Evolutionary conservation across 2,329 filamentous ascomycete species (phyloP).

Genomic region (Ophiostoma novo-ulmi): DNA sequence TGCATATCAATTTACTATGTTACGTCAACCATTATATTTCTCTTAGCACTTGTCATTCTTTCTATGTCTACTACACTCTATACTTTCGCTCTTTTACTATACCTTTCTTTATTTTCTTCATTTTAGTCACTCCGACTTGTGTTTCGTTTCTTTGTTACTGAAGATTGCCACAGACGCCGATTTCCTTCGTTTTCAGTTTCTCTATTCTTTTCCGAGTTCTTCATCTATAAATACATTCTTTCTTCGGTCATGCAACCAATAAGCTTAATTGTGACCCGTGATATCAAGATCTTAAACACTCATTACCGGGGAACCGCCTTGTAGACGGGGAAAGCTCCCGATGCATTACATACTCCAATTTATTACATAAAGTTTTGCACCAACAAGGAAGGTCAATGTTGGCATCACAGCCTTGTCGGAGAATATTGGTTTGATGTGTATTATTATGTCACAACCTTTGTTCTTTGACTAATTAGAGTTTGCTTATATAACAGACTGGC

Average conservation of each 20-base stretch:
- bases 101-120: not conserved
- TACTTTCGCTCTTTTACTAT: not conserved
- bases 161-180: not conserved
- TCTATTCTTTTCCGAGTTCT: not conserved
- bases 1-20: not conserved
- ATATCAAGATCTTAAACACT: not conserved
- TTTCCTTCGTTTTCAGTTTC: too few species aligned
- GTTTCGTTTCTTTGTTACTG: not conserved
- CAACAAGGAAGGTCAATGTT: not conserved
- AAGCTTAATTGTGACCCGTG: not conserved
- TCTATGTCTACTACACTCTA: not conserved
- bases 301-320: too few species aligned
- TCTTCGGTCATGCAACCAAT: not conserved
- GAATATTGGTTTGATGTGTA: not conserved
- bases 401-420: constrained; percentile 10
- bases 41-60: not conserved
- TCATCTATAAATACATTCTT: not conserved
- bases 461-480: not conserved
- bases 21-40: not conserved
- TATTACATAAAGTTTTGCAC: constrained; percentile 3
- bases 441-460: not conserved
- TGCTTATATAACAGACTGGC: too few species aligned
- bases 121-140: not conserved
- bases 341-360: not conserved
- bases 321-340: not conserved